These are phyloP conservation scores for Stagonosporopsis cucurbitacearum DNA, from an alignment of 2,329 filamentous ascomycete species.

Conservation along the genomic window DNA sequence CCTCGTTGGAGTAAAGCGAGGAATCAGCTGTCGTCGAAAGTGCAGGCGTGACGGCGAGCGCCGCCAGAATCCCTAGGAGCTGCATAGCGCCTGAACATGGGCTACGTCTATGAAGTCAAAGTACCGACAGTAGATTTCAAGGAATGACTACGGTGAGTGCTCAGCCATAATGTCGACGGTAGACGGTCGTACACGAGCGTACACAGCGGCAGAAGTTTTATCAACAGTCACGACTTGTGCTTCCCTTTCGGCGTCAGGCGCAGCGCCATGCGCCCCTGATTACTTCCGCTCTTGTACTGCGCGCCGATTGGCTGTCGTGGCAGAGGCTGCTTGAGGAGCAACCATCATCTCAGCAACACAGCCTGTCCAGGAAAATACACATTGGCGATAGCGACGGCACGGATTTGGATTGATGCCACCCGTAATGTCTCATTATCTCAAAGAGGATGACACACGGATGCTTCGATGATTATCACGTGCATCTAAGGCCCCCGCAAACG, in stretches of 20 bases:
- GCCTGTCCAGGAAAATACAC: constrained; percentile 9
- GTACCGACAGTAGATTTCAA: constrained; percentile 9
- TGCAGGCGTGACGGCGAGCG: constrained; percentile 20
- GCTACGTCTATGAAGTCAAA: constrained; percentile 7
- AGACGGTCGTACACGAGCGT: constrained; percentile 1
- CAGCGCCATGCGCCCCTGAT: constrained; percentile 11
- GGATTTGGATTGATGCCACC: background rate
- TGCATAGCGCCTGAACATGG: constrained; percentile 20
- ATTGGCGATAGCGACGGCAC: constrained; percentile 20
- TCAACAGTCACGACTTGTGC: background rate
- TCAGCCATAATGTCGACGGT: constrained; percentile 5
- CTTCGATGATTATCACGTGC: constrained; percentile 19
- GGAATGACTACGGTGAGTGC: constrained; percentile 14
- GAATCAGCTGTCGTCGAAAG: constrained; percentile 19
- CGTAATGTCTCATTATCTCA: constrained; percentile 20
- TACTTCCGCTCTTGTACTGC: constrained; percentile 13
- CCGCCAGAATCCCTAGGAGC: constrained; percentile 29
- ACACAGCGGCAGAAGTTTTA: constrained; percentile 11
- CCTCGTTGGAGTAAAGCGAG: constrained; percentile 59
- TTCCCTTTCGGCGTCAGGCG: constrained; percentile 8
- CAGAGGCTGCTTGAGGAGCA: background rate
- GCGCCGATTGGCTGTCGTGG: constrained; percentile 9
- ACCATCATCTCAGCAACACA: constrained; percentile 1
- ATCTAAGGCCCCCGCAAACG: constrained; percentile 20
- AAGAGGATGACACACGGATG: constrained; percentile 2